Base-by-base conservation (phyloP, 352 stramenopile genomes). In the Phytophthora fragariaefolia region DNA sequence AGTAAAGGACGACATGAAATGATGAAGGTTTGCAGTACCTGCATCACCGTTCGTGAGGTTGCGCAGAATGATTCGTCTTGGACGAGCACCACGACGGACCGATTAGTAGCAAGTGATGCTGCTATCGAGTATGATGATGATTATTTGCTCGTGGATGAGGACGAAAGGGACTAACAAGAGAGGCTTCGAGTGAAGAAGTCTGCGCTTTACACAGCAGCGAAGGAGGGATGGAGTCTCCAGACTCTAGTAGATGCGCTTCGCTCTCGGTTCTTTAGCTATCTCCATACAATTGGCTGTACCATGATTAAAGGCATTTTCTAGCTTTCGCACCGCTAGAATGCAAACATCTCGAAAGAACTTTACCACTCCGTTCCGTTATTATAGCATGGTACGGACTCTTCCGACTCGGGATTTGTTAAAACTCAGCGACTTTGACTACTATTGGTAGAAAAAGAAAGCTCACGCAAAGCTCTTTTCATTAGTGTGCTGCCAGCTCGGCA, bases 21-120 rank as follows among this genome's bases (percentile, higher is more conserved):
- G 45, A 77, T 82, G 46, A 90, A 85, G 66, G 85, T 93, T 10
- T 93, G 85, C 56, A 87, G 73, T 63, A 92, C 82, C 18, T 93
- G 85, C 58, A 85, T 91, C 32, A 83, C 73, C 0, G 85, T 92
- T n/a, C 74, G 77, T 36, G 68, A 80, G 46, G 74, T 73, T 28
- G 74, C 73, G 5, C 74, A 76, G 49, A 70, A 85, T 43, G 84
- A 92, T 49, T 65, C 78, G 34, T 91, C 66, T 50, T 86, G 80
- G 80, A 47, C 73, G 49, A 86, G 70, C 51, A 83, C 80, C 9
- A 76, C 65, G 38, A 58, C 68, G 57, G 77, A 89, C 45, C 76
- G 75, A 46, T 70, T 89, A 67, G 69, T 85, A 72, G 77, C 77
- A 36, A 88, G 79, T 56, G 79, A 88, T 38, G 58, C 68, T 60